These are phyloP conservation scores for Tympanopsis confertula DNA, from an alignment of 2,329 filamentous ascomycete genomes.

Conservation along the genomic window DNA sequence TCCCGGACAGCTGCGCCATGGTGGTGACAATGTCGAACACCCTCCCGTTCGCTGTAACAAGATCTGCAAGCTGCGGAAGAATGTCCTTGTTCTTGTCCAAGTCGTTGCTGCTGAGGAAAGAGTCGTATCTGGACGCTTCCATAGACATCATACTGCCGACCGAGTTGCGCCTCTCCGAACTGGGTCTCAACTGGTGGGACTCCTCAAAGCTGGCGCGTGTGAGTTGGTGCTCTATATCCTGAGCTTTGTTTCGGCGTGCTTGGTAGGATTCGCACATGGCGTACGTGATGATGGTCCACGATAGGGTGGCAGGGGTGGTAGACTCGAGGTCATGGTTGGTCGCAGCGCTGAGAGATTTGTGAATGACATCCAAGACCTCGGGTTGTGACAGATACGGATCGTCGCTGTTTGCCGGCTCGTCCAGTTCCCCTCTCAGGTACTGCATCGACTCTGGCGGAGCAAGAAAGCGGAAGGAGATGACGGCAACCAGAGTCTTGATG, in stretches of 20 bases:
- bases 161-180: slow-evolving; percentile 39
- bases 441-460: not conserved
- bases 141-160: slow-evolving; percentile 51
- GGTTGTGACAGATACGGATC: not conserved
- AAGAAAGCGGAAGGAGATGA: not conserved
- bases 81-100: slow-evolving; percentile 38
- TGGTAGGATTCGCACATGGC: slow-evolving; percentile 9
- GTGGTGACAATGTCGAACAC: slow-evolving; percentile 40
- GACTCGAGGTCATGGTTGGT: not conserved
- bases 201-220: slow-evolving; percentile 43
- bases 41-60: slow-evolving; percentile 34
- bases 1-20: slow-evolving; percentile 35
- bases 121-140: slow-evolving; percentile 45
- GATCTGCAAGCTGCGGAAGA: slow-evolving; percentile 35
- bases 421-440: not conserved
- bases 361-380: not conserved
- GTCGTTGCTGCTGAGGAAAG: slow-evolving; percentile 37
- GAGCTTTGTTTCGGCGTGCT: not conserved
- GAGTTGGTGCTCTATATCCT: slow-evolving; percentile 44
- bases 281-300: not conserved
- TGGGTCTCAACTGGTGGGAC: slow-evolving; percentile 24
- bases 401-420: not conserved
- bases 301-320: not conserved
- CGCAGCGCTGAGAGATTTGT: not conserved
- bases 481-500: not conserved